A percentile compares a stretch with the other conserved stretches of the same genome.
Evolutionary conservation across 306 rosid species (phyloP).

Genomic region (Clitoria ternatea): DNA sequence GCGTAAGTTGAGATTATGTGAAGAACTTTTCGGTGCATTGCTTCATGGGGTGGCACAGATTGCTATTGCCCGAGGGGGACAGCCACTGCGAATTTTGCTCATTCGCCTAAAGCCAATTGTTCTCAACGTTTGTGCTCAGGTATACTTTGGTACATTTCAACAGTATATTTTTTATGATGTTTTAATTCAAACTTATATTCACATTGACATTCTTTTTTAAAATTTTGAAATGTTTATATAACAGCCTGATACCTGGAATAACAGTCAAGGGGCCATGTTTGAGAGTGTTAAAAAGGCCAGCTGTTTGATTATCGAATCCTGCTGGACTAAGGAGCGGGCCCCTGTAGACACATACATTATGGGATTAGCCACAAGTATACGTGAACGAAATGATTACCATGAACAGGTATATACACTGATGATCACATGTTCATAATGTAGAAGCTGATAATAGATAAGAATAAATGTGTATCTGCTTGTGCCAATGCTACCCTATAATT

Average conservation of each 20-base stretch:
- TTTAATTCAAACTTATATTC: conserved; percentile 12
- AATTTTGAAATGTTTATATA: conserved; percentile 22
- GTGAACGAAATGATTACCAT: conserved; percentile 84
- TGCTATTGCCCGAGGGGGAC: conserved; percentile 86
- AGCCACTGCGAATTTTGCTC: conserved; percentile 86
- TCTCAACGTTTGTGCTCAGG: conserved; percentile 90
- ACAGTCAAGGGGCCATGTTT: conserved; percentile 81
- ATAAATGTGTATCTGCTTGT: neutral
- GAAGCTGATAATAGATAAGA: neutral
- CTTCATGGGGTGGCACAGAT: conserved; percentile 76
- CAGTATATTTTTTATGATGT: neutral
- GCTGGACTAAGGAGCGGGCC: conserved; percentile 95
- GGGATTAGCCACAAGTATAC: conserved; percentile 96
- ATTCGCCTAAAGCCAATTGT: conserved; percentile 92
- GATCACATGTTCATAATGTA: conserved; percentile 5
- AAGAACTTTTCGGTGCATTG: conserved; percentile 83
- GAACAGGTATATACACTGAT: conserved; percentile 61
- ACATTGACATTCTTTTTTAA: conserved; percentile 12
- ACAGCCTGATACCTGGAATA: conserved; percentile 90
- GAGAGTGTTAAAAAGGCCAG: conserved; percentile 85
- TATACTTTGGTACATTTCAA: conserved; percentile 27
- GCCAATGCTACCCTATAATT: neutral
- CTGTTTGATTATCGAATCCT: conserved; percentile 81
- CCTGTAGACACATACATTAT: conserved; percentile 94
- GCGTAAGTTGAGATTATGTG: conserved; percentile 85